Conservation (phyloP, 495 filamentous ascomycete genomes). For the Cairneyella variabilis region DNA sequence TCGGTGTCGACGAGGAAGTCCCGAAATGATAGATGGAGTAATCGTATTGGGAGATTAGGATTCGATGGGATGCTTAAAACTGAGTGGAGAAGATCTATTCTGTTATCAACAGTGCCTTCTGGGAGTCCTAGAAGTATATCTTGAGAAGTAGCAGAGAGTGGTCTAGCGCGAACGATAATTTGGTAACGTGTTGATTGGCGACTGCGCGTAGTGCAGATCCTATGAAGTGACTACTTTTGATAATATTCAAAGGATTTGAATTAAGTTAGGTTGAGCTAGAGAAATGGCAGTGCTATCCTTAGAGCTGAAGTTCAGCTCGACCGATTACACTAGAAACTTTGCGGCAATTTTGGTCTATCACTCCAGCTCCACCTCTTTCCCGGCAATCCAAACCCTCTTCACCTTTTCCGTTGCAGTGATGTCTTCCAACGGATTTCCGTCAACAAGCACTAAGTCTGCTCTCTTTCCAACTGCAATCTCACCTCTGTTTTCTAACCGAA, state of each 20-base stretch:
- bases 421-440: constrained; percentile 35
- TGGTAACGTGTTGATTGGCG: too few species aligned
- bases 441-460: constrained; percentile 38
- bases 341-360: constrained; percentile 1
- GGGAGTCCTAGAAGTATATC: background rate
- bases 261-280: too few species aligned
- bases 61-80: constrained; percentile 24
- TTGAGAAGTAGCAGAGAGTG: constrained; percentile 16
- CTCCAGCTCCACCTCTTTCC: constrained; percentile 23
- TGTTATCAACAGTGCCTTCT: background rate
- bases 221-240: too few species aligned
- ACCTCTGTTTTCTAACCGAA: constrained; percentile 34
- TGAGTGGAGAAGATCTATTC: constrained; percentile 18
- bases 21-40: constrained; percentile 45
- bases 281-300: too few species aligned
- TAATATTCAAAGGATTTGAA: too few species aligned
- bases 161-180: constrained; percentile 26
- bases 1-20: constrained; percentile 43
- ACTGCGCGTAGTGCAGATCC: too few species aligned
- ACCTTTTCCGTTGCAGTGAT: constrained; percentile 34
- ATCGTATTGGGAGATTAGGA: constrained; percentile 10
- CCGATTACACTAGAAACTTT: too few species aligned
- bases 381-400: constrained; percentile 33
- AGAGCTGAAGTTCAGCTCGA: too few species aligned
- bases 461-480: constrained; percentile 33